Evolutionary conservation across 495 filamentous ascomycete species (phyloP).

Genomic region (Sphaerosporella brunnea): DNA sequence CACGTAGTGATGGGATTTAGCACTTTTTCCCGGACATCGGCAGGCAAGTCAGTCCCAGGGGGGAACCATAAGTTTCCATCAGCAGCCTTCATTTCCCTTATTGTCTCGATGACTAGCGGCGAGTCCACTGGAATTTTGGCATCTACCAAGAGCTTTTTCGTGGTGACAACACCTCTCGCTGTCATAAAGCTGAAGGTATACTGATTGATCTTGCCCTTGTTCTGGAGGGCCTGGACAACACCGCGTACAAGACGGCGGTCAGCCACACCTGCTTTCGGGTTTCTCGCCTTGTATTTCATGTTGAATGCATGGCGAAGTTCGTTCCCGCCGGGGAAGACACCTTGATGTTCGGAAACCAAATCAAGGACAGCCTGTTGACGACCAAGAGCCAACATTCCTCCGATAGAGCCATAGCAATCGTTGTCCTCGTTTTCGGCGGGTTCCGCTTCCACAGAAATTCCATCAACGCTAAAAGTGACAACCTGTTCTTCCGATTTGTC

Average conservation of each 20-base stretch:
- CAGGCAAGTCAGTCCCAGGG: slow-evolving; percentile 23
- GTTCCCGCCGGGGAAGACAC: slow-evolving; percentile 56
- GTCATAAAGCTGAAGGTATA: slow-evolving; percentile 45
- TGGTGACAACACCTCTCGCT: slow-evolving; percentile 36
- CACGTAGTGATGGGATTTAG: slow-evolving; percentile 14
- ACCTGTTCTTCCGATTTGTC: no score
- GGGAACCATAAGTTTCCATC: slow-evolving; percentile 31
- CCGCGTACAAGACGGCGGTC: slow-evolving; percentile 23
- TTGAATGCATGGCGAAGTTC: slow-evolving; percentile 55
- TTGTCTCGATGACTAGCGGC: slow-evolving; percentile 35
- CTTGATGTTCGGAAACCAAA: slow-evolving; percentile 47
- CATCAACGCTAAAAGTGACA: slow-evolving; percentile 15
- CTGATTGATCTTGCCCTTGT: slow-evolving; percentile 39
- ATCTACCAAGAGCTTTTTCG: slow-evolving; percentile 37
- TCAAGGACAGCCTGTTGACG: slow-evolving; percentile 50
- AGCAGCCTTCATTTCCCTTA: slow-evolving; percentile 35
- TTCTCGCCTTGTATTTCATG: slow-evolving; percentile 22
- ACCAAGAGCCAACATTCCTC: slow-evolving; percentile 24
- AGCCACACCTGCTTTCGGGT: slow-evolving; percentile 24
- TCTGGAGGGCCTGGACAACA: slow-evolving; percentile 44
- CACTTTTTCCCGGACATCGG: slow-evolving; percentile 19
- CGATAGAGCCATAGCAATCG: slow-evolving; percentile 23
- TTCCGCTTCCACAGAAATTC: slow-evolving; percentile 17
- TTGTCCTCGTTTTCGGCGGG: slow-evolving; percentile 20
- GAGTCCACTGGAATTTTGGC: slow-evolving; percentile 34